phyloP scores from a whole-genome alignment of 2,329 filamentous ascomycete genomes.

The Cladophialophora psammophila region DNA sequence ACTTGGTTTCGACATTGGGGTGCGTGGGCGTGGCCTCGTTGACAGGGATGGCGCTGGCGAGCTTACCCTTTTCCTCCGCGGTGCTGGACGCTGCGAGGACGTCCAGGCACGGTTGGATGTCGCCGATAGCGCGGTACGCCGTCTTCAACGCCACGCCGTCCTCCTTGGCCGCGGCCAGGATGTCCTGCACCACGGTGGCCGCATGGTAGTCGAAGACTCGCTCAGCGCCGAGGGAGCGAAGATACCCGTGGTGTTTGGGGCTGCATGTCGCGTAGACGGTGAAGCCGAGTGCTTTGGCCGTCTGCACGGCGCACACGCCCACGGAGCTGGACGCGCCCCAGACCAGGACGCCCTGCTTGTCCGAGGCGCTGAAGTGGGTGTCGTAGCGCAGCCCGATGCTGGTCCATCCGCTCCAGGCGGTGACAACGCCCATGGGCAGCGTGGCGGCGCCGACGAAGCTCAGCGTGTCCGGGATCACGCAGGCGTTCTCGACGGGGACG shows the following conservation, averaged over 20 bases:
- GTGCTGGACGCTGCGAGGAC: constrained; percentile 34
- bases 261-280: constrained; percentile 52
- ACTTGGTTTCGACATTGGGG: constrained; percentile 36
- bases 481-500: constrained; percentile 44
- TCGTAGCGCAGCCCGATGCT: constrained; percentile 40
- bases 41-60: constrained; percentile 33
- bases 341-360: constrained; percentile 47
- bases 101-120: constrained; percentile 52
- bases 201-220: constrained; percentile 52
- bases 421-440: constrained; percentile 42
- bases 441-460: constrained; percentile 42
- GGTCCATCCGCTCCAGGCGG: constrained; percentile 42
- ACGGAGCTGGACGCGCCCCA: constrained; percentile 55
- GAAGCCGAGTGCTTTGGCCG: constrained; percentile 50
- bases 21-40: constrained; percentile 21
- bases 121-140: constrained; percentile 39
- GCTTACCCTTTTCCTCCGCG: constrained; percentile 18
- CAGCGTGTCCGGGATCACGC: constrained; percentile 43
- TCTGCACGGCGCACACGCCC: constrained; percentile 51
- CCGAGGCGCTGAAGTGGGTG: constrained; percentile 36
- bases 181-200: constrained; percentile 43
- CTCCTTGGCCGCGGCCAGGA: constrained; percentile 41
- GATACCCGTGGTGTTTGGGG: constrained; percentile 48
- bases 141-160: constrained; percentile 35
- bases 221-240: constrained; percentile 49